Conservation (phyloP, 2,329 filamentous ascomycete genomes). For the Penicillium sp. region DNA sequence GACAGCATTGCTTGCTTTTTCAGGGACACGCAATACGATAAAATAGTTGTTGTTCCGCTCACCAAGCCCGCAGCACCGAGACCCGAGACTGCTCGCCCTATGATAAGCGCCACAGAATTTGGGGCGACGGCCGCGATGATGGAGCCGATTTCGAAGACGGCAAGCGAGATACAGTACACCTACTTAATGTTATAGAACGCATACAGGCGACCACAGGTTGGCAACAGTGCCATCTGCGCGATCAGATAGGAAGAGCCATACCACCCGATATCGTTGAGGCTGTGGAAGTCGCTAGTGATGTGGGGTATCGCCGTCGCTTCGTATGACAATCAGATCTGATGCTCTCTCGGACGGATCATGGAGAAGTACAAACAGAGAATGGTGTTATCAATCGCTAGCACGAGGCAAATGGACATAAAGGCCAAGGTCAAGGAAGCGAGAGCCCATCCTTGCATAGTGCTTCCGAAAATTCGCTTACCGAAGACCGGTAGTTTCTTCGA, state of each 20-base stretch:
- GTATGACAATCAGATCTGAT: conserved; percentile 1
- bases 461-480: too few species aligned
- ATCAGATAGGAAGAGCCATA: conserved; percentile 38
- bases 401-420: conserved; percentile 4
- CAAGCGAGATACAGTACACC: conserved; percentile 26
- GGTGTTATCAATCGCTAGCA: conserved; percentile 2
- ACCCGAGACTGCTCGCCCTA: conserved; percentile 32
- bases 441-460: conserved; percentile 4
- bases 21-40: conserved; percentile 31
- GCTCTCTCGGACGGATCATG: background rate
- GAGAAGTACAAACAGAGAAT: conserved; percentile 1
- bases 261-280: conserved; percentile 41
- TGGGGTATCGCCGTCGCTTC: conserved; percentile 35
- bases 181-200: conserved; percentile 31
- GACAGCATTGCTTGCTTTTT: conserved; percentile 26
- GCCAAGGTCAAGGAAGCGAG: conserved; percentile 2
- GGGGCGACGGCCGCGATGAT: conserved; percentile 25
- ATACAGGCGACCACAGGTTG: conserved; percentile 34
- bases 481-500: too few species aligned
- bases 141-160: conserved; percentile 34
- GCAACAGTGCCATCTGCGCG: conserved; percentile 31
- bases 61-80: conserved; percentile 26
- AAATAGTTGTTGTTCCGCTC: conserved; percentile 26
- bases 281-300: conserved; percentile 40
- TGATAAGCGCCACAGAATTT: conserved; percentile 26